A percentile compares a stretch with the other conserved stretches of the same genome.
phyloP scores from a whole-genome alignment of 2,329 filamentous ascomycete genomes.

The Claviceps africana region DNA sequence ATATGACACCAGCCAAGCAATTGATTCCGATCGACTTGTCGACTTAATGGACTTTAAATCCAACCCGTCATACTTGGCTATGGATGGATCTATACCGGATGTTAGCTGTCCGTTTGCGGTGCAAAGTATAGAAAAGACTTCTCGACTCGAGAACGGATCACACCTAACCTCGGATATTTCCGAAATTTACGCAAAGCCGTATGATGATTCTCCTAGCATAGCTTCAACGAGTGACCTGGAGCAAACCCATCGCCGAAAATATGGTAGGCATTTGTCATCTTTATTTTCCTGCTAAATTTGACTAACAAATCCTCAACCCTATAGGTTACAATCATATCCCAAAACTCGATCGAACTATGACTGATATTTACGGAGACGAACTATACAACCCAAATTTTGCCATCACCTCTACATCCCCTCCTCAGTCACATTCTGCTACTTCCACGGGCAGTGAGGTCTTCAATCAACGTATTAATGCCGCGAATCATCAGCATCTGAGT shows the following conservation, averaged over 20 bases:
- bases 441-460: conserved; percentile 47
- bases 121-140: conserved; percentile 21
- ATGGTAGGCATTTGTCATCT: conserved; percentile 30
- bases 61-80: conserved; percentile 29
- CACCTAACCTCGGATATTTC: conserved; percentile 33
- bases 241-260: conserved; percentile 34
- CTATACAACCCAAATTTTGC: conserved; percentile 61
- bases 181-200: conserved; percentile 28
- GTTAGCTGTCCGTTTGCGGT: conserved; percentile 28
- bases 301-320: conserved; percentile 28
- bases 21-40: conserved; percentile 30
- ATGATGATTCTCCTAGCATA: conserved; percentile 47
- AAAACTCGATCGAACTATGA: conserved; percentile 75
- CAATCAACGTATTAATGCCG: conserved; percentile 61
- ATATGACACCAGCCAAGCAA: conserved; percentile 9
- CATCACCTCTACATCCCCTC: conserved; percentile 41
- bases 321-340: conserved; percentile 41
- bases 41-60: conserved; percentile 26
- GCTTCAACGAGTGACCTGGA: conserved; percentile 37
- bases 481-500: conserved; percentile 58
- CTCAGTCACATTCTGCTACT: conserved; percentile 30
- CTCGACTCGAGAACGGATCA: conserved; percentile 27
- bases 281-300: not conserved
- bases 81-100: conserved; percentile 24
- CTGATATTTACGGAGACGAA: conserved; percentile 72